Evolutionary conservation across 495 filamentous ascomycete species (phyloP).

Genomic region (Aspergillus sclerotioniger): DNA sequence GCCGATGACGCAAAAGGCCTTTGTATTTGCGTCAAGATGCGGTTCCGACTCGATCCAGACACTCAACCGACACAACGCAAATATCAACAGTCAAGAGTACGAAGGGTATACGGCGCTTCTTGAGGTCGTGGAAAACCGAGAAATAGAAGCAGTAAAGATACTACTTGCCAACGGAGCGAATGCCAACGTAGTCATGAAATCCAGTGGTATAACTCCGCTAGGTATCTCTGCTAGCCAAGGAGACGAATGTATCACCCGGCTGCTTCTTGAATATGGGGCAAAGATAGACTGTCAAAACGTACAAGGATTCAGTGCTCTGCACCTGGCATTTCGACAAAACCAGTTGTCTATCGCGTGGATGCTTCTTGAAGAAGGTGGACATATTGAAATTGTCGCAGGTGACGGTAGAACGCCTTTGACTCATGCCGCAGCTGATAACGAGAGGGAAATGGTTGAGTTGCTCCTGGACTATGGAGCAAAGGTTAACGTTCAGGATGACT

Average conservation of each 20-base stretch:
- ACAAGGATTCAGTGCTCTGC: slow-evolving; percentile 10
- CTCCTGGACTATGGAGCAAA: slow-evolving; percentile 26
- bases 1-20: slow-evolving; percentile 1
- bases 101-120: slow-evolving; percentile 17
- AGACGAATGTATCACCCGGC: slow-evolving; percentile 6
- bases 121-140: background rate
- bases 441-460: slow-evolving; percentile 16
- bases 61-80: slow-evolving; percentile 15
- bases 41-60: slow-evolving; percentile 12
- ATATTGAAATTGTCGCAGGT: slow-evolving; percentile 6
- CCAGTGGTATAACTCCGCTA: slow-evolving; percentile 5
- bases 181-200: slow-evolving; percentile 8
- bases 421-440: background rate
- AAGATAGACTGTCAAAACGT: slow-evolving; percentile 11
- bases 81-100: slow-evolving; percentile 13
- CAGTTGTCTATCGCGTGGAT: slow-evolving; percentile 11
- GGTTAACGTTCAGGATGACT: slow-evolving; percentile 17
- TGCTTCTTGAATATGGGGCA: slow-evolving; percentile 23
- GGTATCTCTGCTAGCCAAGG: slow-evolving; percentile 16
- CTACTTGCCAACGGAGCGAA: slow-evolving; percentile 24
- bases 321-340: slow-evolving; percentile 13
- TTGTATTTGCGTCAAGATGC: slow-evolving; percentile 15
- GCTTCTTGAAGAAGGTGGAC: slow-evolving; percentile 17
- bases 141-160: slow-evolving; percentile 2
- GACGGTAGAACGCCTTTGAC: slow-evolving; percentile 11